Conservation (phyloP, 768 basidiomycete genomes). For the Phlebiopsis flavidoalba region DNA sequence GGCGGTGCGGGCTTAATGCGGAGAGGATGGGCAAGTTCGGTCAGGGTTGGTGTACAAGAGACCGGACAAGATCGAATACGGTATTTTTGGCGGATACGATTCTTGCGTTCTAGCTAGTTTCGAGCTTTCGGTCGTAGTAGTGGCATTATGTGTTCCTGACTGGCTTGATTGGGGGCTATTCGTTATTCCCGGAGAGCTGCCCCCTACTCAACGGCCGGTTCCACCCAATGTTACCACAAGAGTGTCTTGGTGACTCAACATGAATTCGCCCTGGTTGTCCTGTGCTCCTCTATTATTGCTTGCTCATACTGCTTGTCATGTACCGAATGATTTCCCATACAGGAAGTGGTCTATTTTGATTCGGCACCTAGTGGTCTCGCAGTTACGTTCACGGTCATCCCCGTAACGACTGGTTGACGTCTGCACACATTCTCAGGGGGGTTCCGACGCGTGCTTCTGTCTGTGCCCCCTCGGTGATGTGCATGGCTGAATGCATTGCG, state of each 20-base stretch:
- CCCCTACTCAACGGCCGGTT: not conserved
- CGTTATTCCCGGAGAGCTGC: not conserved
- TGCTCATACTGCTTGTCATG: not conserved
- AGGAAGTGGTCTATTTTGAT: too few species aligned
- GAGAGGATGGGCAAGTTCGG: constrained; percentile 12
- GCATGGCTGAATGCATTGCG: not conserved
- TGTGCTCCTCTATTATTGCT: not conserved
- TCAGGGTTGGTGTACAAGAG: constrained; percentile 57
- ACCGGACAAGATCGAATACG: constrained; percentile 98
- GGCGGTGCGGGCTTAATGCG: constrained; percentile 6
- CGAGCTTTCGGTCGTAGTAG: constrained; percentile 39
- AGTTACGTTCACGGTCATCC: too few species aligned
- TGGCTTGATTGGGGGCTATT: not conserved
- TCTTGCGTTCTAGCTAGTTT: constrained; percentile 81
- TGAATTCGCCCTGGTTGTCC: too few species aligned
- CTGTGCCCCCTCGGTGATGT: too few species aligned
- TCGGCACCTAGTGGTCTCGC: too few species aligned
- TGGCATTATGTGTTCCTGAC: not conserved
- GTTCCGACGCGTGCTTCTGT: not conserved
- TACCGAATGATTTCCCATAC: too few species aligned
- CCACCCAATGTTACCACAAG: not conserved
- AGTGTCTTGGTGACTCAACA: not conserved
- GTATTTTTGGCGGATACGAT: constrained; percentile 88
- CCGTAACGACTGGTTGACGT: too few species aligned
- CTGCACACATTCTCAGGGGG: not conserved